Evolutionary conservation across 768 basidiomycete genomes (phyloP), one percentile per base, ranked within the genome.

Genomic region (button mushroom (Agaricus bisporus)): DNA sequence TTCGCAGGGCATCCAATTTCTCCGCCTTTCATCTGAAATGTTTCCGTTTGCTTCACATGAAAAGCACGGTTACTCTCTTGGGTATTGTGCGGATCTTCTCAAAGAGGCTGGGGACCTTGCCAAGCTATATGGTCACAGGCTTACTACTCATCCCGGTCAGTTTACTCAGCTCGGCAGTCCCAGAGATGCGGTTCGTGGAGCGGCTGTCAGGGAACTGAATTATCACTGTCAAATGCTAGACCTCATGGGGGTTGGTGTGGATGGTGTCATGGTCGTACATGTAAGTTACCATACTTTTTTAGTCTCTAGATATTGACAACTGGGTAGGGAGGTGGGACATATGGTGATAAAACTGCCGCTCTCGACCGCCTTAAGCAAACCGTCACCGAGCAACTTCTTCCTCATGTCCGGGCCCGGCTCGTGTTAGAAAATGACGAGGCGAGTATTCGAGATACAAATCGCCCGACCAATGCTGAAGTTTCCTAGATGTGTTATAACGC

Each of bases 351-450:
- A 64, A 59, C 60, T 18, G 73, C 76, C 4, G 82, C 95, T 0
- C 69, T 95, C 1, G 72, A 71, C 20, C 80, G 95, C 8, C 81
- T 95, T 64, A 88, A 84, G 64, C 72, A 79, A 55, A 86, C 84
- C 12, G 87, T 91, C 54, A 69, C 64, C 45, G 73, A 77, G 9
- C 61, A 67, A n/a, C 75, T 92, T 37, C 74, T 83, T 7, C 69
- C 78, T 18, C 77, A 79, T 20, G 82, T 91, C 54, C 81, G 87
- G 56, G 76, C 76, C 12, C 76, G 95, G 42, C 66, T 95, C 18
- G 93, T 92, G 1, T 73, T 94, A n/a, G 95, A 98, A 68, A 98
- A 97, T 56, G 95, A 97, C 59, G 95, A 98, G 73, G 90, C 88
- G 53, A 39, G 70, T 6, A 7, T 15, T 18, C 4, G 5, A 11